Base-by-base conservation (phyloP, 2,329 filamentous ascomycete species). In the Torrubiellomyces zombiae region DNA sequence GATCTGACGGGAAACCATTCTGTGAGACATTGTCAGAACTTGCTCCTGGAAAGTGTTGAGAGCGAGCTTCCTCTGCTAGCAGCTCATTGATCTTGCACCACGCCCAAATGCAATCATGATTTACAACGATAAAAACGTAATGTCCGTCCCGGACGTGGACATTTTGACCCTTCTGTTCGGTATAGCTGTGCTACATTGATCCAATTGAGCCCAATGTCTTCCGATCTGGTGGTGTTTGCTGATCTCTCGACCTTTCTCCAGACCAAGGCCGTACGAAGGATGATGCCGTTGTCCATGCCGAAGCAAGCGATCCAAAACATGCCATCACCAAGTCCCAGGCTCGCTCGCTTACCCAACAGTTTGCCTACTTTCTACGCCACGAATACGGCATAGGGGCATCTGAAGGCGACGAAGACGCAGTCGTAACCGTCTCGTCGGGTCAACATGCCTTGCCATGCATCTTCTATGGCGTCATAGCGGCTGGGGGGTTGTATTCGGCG, bases 401-500 rank as follows among this genome's bases (percentile, higher is more conserved):
- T 9, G 63, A 64, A 0, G 49, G 56, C 0, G 55, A 49, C 18
- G 53, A 54, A 25, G 62, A 70, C 33, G 58, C 71, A 4, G 60
- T 71, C 9, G 59, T 68, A 4, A 54, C 60, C 11, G 58, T 72
- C 15, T 66, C 62, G 1, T 58, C 60, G 0, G 68, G 68, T 2
- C 62, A 72, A 34, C 58, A 58, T 22, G 49, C 68, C 5, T 48
- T 72, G 0, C 57, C 65, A 0, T 50, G 58, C 9, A 34, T 67
- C 2, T 65, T 67, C 37, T 72, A 56, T 33, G 62, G 58, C 9
- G 57, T 69, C 26, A 51, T 74, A 22, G 67, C 63, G 4, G 65
- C 67, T 3, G 67, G 60, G 1, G 69, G 66, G 11, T 56, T 74
- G 14, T 73, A 67, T 35, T 65, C 63, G 6, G 59, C 63, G 5